These are phyloP conservation scores for Lachancea lanzarotensis DNA, from an alignment of 805 yeast genomes.

Conservation along the genomic window DNA sequence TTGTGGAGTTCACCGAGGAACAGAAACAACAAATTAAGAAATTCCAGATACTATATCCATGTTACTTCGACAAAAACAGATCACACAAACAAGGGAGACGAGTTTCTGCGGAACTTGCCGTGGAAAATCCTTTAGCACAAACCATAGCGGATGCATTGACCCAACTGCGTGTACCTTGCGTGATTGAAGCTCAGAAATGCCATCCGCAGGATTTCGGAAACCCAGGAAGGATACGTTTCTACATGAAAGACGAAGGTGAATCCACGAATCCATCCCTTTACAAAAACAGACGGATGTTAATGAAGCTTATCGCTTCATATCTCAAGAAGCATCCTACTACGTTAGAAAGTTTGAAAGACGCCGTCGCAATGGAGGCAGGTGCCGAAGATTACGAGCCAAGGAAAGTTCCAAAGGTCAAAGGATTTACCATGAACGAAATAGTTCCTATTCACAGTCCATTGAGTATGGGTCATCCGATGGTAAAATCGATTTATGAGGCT, in stretches of 20 bases:
- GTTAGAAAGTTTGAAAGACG: slow-evolving; percentile 51
- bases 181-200: slow-evolving; percentile 71
- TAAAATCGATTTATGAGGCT: slow-evolving; percentile 57
- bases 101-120: slow-evolving; percentile 60
- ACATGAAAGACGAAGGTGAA: slow-evolving; percentile 48
- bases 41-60: slow-evolving; percentile 79
- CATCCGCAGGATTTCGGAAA: slow-evolving; percentile 98
- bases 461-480: slow-evolving; percentile 77
- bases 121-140: slow-evolving; percentile 81
- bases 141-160: slow-evolving; percentile 68
- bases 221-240: slow-evolving; percentile 89
- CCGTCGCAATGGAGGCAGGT: slow-evolving; percentile 57
- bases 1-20: slow-evolving; percentile 32
- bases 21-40: slow-evolving; percentile 58
- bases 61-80: slow-evolving; percentile 79
- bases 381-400: slow-evolving; percentile 48
- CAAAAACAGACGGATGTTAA: slow-evolving; percentile 57
- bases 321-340: slow-evolving; percentile 65
- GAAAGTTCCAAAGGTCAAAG: slow-evolving; percentile 71
- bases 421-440: slow-evolving; percentile 77
- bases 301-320: slow-evolving; percentile 54
- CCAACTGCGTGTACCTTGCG: slow-evolving; percentile 30
- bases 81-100: slow-evolving; percentile 77
- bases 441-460: slow-evolving; percentile 84
- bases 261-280: slow-evolving; percentile 27